These are phyloP conservation scores for Carex kokanica DNA, from an alignment of 176 grass and related monocot genomes.

Conservation along the genomic window DNA sequence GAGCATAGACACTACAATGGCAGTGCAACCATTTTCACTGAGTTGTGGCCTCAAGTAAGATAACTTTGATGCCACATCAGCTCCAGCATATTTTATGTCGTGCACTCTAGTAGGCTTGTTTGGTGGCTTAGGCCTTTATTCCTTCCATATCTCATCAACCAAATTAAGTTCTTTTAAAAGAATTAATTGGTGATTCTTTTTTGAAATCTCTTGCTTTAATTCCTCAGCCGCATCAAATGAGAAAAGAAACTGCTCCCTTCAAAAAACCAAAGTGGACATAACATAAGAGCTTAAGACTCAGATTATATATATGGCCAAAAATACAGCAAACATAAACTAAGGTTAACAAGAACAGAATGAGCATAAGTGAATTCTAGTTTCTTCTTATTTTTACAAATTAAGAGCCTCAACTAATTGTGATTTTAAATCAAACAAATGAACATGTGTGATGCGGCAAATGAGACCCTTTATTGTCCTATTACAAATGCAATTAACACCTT, in stretches of 20 bases:
- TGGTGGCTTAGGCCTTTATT: conserved; percentile 57
- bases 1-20: too few relatives aligned
- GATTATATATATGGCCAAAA: not conserved
- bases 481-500: not conserved
- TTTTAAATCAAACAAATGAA: not conserved
- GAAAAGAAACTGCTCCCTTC: conserved; percentile 98
- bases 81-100: too few relatives aligned
- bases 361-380: not conserved
- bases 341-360: not conserved
- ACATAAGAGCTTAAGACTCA: conserved; percentile 21
- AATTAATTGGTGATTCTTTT: conserved; percentile 81
- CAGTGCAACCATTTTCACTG: too few relatives aligned
- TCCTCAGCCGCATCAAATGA: conserved; percentile 87
- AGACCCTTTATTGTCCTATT: not conserved
- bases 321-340: not conserved
- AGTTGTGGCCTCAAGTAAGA: too few relatives aligned
- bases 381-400: not conserved
- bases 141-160: conserved; percentile 84
- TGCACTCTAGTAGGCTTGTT: conserved; percentile 68
- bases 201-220: conserved; percentile 68
- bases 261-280: conserved; percentile 43
- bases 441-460: not conserved
- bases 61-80: too few relatives aligned
- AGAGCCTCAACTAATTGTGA: not conserved
- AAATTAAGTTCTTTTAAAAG: conserved; percentile 66